A percentile compares a stretch with the other conserved stretches of the same genome.
Conservation (phyloP, 164 flowering plant species). For the Sextonia rubra region DNA sequence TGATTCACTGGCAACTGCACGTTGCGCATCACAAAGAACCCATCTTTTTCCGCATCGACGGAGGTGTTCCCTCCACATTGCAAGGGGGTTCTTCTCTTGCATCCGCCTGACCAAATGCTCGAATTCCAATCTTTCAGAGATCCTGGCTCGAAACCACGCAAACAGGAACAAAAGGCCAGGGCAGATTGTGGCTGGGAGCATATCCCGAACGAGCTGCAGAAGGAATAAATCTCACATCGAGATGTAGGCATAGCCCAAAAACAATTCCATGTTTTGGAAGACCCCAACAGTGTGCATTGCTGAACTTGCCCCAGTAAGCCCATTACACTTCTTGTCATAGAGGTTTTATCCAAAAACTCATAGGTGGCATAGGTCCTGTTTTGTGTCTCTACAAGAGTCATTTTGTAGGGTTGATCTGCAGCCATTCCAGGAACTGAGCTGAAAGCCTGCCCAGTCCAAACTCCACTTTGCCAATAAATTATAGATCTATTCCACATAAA, state of each 20-base stretch:
- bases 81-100: constrained; percentile 14
- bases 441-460: background rate
- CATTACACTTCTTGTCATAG: constrained; percentile 12
- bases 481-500: constrained; percentile 5
- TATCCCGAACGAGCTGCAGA: constrained; percentile 18
- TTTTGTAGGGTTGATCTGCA: background rate
- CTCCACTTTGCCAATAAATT: too few relatives aligned
- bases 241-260: constrained; percentile 18
- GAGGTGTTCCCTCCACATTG: constrained; percentile 8
- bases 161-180: constrained; percentile 10
- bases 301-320: constrained; percentile 15
- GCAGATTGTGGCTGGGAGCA: constrained; percentile 6
- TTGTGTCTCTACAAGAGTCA: background rate
- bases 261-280: constrained; percentile 6
- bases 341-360: background rate
- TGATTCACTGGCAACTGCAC: background rate
- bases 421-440: constrained; percentile 17
- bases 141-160: constrained; percentile 11
- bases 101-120: constrained; percentile 15
- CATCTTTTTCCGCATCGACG: background rate
- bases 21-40: background rate
- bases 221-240: constrained; percentile 9
- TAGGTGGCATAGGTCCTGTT: constrained; percentile 20
- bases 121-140: constrained; percentile 9
- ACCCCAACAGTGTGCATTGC: constrained; percentile 4